Evolutionary conservation across 2,329 filamentous ascomycete genomes (phyloP), one percentile per base, ranked within the genome.

Genomic region (Penicillium sp.): DNA sequence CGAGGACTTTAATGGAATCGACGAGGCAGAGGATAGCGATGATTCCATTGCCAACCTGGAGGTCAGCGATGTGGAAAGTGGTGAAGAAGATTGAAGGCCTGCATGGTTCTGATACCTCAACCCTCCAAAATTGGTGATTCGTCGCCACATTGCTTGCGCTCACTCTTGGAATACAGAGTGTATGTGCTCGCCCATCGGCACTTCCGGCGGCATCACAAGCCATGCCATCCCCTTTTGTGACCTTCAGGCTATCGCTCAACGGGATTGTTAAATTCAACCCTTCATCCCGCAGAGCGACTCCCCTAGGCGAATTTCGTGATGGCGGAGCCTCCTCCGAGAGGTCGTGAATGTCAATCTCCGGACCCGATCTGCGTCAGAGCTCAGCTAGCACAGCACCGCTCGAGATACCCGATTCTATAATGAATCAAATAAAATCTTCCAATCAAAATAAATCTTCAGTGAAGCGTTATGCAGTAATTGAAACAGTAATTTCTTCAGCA

Each of bases 31-130:
- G 36, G 70, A 72, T 33, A 69, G 71, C 35, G 70, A 68, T 48
- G 73, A 70, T 42, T 75, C 68, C 2, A 69, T 74, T 45, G 74
- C 70, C 24, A 74, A 72, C 44, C 69, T 73, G 20, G 73, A 74
- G 51, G 71, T 76, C 25, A 73, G 69, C 48, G 72, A 73, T 46
- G 71, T 70, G 50, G 68, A 70, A 54, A 70, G 68, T 41, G 72
- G 73, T 42, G 72, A 74, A 44, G 73, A 78, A 55, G 68, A 74
- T 25, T 68, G 63, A 69, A 51, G 22, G 33, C 7, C 31, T 14
- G 31, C 25, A 38, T n/a, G 35, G 40, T 11, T 14, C 10, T 38
- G 38, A 36, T 53, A 38, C 46, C 27, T 43, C 22, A 8, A 25
- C 38, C n/a, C 20, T 20, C 8, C 11, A 30, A n/a, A 18, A 31